Base-by-base conservation (phyloP, 2,329 filamentous ascomycete species). In the Fusarium compactum region DNA sequence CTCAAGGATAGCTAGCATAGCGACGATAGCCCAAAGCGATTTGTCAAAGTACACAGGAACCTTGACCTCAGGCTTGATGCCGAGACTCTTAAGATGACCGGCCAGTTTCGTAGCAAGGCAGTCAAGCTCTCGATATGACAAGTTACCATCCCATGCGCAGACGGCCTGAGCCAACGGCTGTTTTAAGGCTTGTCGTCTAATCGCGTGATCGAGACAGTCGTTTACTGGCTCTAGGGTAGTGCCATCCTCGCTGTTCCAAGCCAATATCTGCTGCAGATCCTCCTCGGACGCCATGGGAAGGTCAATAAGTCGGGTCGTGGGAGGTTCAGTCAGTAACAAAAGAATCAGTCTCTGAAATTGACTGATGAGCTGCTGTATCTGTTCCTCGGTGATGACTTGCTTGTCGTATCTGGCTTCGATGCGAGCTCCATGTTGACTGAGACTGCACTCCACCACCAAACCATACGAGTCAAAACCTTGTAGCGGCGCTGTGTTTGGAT, bases 61-160 rank as follows among this genome's bases (percentile, higher is more conserved):
- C 18, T 44, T 57, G 11, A 43, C 54, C 25, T n/a, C 25, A 22
- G 20, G 18, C 24, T 41, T 43, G 32, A 57, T 47, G 40, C 52
- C 52, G 29, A 27, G 30, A 32, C 48, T 47, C 4, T 50, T 32
- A 20, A 62, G 25, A 20, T 46, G 24, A 38, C 30, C 15, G 29
- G 54, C 40, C 27, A 62, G 59, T 27, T 41, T 38, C 11, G 34
- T 43, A 44, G 55, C 50, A 16, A 34, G 32, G 18, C 22, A 40
- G 14, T 52, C 79, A 10, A 83, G 74, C 40, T 84, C 78, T 54
- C 70, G 58, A 60, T 83, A 84, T 14, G 81, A 82, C 57, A 82
- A 78, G 47, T 71, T 64, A 14, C 80, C 79, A 64, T 84, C 82
- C 81, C 82, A 84, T 3, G 82, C 80, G 55, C 79, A 74, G 43